These are phyloP conservation scores for Coniochaeta prunicola DNA, from an alignment of 2,329 filamentous ascomycete genomes.

Conservation along the genomic window DNA sequence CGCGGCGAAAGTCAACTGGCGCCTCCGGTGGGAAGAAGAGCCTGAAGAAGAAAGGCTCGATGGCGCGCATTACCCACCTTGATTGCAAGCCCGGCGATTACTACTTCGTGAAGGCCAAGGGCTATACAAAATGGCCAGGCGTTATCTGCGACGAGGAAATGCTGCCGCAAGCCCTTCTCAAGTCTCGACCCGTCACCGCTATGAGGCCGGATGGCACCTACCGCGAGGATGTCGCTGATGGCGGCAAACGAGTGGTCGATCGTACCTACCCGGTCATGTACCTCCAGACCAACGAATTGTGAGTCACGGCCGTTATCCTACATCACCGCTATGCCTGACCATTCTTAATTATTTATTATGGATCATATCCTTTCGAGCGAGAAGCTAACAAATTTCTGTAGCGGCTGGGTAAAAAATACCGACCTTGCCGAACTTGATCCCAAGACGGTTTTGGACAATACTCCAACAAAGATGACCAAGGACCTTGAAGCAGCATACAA, in stretches of 20 bases:
- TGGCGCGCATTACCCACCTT: conserved; percentile 61
- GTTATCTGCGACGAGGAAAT: conserved; percentile 93
- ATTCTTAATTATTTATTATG: neutral
- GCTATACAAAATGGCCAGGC: conserved; percentile 88
- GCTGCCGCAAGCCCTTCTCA: conserved; percentile 73
- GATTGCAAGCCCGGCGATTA: conserved; percentile 86
- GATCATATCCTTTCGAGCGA: neutral
- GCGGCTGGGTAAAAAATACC: conserved; percentile 86
- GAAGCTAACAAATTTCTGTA: conserved; percentile 27
- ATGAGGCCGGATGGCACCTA: conserved; percentile 77
- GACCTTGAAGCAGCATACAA: conserved; percentile 70
- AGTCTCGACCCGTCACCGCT: conserved; percentile 75
- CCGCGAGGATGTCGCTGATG: conserved; percentile 78
- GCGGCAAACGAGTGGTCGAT: conserved; percentile 77
- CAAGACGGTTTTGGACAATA: conserved; percentile 59
- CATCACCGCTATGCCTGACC: neutral
- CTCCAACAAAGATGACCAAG: conserved; percentile 75
- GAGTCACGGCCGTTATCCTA: conserved; percentile 34
- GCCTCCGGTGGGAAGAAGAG: conserved; percentile 70
- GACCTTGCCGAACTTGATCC: conserved; percentile 72
- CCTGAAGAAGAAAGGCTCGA: conserved; percentile 78
- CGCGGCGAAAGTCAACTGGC: conserved; percentile 66
- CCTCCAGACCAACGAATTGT: conserved; percentile 94
- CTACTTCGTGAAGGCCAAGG: conserved; percentile 89
- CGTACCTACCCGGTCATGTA: conserved; percentile 95